Conservation (phyloP, 1,284 basidiomycete species). For the Melampsora medusae region DNA sequence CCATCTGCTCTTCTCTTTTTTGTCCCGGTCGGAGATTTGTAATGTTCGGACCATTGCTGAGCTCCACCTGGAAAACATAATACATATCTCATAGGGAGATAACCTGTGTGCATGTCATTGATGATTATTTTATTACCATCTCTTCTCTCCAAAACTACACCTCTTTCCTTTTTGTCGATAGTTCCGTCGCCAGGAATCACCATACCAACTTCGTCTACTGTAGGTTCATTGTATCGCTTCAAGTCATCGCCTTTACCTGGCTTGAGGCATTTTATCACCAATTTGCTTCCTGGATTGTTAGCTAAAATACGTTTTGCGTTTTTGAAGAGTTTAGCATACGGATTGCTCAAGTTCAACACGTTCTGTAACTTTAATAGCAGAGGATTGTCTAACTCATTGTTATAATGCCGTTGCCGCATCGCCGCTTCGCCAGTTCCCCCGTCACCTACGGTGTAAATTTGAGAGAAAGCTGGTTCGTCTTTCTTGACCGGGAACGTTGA, state of each 20-base stretch:
- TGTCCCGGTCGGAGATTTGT: too few species aligned
- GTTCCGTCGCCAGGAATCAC: too few species aligned
- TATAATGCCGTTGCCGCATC: background rate
- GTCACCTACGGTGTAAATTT: slow-evolving; percentile 11
- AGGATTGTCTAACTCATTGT: background rate
- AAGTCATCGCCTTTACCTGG: background rate
- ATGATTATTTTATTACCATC: too few species aligned
- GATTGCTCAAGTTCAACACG: slow-evolving; percentile 2
- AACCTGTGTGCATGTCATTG: too few species aligned
- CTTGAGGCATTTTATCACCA: too few species aligned
- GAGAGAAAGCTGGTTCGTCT: background rate
- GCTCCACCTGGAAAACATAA: too few species aligned
- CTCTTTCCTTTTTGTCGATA: too few species aligned
- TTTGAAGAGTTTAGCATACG: slow-evolving; percentile 13
- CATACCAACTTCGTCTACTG: background rate
- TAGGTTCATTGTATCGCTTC: background rate
- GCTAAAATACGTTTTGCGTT: background rate
- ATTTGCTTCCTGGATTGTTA: too few species aligned
- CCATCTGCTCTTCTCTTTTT: too few species aligned
- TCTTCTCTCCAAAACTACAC: too few species aligned
- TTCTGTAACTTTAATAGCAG: background rate
- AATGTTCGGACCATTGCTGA: too few species aligned
- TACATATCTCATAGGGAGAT: too few species aligned
- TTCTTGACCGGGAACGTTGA: background rate
- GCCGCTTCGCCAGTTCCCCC: background rate